Conservation (phyloP, 306 rosid genomes). For the Trichosanthes cucumerina region DNA sequence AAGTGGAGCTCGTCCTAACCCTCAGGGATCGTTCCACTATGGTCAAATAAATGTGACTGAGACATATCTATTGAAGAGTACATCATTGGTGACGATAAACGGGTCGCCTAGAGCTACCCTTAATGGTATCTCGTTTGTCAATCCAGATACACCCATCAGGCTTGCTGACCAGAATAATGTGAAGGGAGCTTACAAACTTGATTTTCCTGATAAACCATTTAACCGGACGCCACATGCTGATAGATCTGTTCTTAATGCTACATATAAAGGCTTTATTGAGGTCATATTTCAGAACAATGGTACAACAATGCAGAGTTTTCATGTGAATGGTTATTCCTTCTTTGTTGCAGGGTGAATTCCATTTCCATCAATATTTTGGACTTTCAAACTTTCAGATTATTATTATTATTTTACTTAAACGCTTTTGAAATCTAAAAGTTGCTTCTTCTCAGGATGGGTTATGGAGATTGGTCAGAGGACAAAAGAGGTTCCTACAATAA, state of each 20-base stretch:
- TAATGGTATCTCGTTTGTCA: slow-evolving; percentile 74
- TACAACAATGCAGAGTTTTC: slow-evolving; percentile 59
- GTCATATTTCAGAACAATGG: slow-evolving; percentile 75
- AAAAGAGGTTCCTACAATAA: slow-evolving; percentile 49
- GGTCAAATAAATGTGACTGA: slow-evolving; percentile 70
- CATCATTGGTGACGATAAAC: slow-evolving; percentile 35
- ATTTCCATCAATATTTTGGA: not conserved
- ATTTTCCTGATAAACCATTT: slow-evolving; percentile 60
- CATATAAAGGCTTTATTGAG: slow-evolving; percentile 81
- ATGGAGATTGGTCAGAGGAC: slow-evolving; percentile 66
- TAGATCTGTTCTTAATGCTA: slow-evolving; percentile 70
- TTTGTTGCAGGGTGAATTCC: slow-evolving; percentile 60
- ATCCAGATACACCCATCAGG: slow-evolving; percentile 61
- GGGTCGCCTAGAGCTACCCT: slow-evolving; percentile 49
- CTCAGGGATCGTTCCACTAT: slow-evolving; percentile 83
- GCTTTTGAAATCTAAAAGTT: slow-evolving; percentile 1
- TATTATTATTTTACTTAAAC: not conserved
- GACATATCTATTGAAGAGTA: slow-evolving; percentile 43
- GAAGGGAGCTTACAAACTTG: slow-evolving; percentile 69
- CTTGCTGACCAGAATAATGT: slow-evolving; percentile 60
- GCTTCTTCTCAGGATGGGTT: slow-evolving; percentile 50
- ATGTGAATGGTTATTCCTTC: slow-evolving; percentile 73
- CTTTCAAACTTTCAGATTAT: not conserved
- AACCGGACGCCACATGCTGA: slow-evolving; percentile 44
- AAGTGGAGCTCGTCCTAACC: slow-evolving; percentile 96